phyloP scores from a whole-genome alignment of 495 filamentous ascomycete genomes.

The Niebla homalea region DNA sequence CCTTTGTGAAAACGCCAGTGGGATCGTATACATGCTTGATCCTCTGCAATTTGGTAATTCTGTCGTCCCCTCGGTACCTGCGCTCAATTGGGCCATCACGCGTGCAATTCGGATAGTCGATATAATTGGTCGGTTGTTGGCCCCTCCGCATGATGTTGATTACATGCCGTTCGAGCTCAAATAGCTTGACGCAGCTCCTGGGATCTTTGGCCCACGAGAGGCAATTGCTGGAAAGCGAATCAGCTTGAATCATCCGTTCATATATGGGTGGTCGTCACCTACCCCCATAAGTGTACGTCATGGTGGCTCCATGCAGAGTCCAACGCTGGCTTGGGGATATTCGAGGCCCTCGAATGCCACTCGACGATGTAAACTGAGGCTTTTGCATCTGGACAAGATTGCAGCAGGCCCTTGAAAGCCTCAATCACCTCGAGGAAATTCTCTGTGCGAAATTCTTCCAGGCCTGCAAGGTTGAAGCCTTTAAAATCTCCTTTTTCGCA shows the following conservation, averaged over 20 bases:
- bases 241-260: neutral
- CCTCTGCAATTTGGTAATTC: neutral
- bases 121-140: neutral
- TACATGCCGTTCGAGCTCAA: constrained; percentile 4
- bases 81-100: constrained; percentile 11
- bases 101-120: constrained; percentile 11
- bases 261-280: neutral
- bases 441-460: constrained; percentile 7
- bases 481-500: constrained; percentile 16
- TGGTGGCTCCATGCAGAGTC: constrained; percentile 3
- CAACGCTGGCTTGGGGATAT: neutral
- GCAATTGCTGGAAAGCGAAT: constrained; percentile 2
- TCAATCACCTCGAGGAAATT: constrained; percentile 10
- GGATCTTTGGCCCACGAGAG: constrained; percentile 9
- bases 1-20: neutral
- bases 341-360: constrained; percentile 11
- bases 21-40: constrained; percentile 3
- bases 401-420: constrained; percentile 9
- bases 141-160: constrained; percentile 12
- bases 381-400: constrained; percentile 8
- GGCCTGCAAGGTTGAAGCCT: constrained; percentile 13
- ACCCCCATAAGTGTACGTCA: constrained; percentile 7
- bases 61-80: neutral
- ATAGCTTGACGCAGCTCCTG: neutral
- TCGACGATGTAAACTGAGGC: constrained; percentile 10